These are phyloP conservation scores for Oryza australiensis DNA, from an alignment of 176 grass and related monocot species.

Conservation along the genomic window DNA sequence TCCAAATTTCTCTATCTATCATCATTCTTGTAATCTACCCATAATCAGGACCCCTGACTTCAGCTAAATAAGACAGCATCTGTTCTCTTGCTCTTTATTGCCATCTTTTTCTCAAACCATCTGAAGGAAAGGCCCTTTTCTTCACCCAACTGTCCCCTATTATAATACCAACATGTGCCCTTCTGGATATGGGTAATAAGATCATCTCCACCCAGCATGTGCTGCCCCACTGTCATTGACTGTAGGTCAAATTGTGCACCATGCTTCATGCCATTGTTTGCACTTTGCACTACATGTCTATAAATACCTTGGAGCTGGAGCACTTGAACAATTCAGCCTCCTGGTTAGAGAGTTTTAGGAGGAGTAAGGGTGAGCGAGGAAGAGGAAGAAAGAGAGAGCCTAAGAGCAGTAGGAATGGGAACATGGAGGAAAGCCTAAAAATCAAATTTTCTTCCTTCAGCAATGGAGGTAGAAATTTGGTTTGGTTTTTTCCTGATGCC, in stretches of 20 bases:
- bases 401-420: constrained; percentile 51
- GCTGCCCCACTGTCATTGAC: neutral
- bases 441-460: neutral
- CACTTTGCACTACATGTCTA: neutral
- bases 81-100: neutral
- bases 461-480: neutral
- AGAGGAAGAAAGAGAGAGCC: constrained; percentile 41
- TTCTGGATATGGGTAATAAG: constrained; percentile 10
- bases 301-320: constrained; percentile 12
- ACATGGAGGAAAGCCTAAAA: constrained; percentile 42
- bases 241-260: neutral
- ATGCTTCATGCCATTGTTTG: constrained; percentile 10
- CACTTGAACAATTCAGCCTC: neutral
- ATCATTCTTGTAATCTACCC: neutral
- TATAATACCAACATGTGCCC: neutral
- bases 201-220: constrained; percentile 28
- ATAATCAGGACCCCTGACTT: neutral
- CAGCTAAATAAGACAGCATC: neutral
- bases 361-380: constrained; percentile 29
- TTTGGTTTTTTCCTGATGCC: constrained; percentile 26
- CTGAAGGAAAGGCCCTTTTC: neutral
- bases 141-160: neutral
- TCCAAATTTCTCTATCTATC: neutral
- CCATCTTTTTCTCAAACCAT: neutral
- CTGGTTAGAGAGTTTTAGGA: neutral